These are phyloP conservation scores for Rhododendron vialii DNA, from an alignment of 148 eudicot species.

Conservation along the genomic window DNA sequence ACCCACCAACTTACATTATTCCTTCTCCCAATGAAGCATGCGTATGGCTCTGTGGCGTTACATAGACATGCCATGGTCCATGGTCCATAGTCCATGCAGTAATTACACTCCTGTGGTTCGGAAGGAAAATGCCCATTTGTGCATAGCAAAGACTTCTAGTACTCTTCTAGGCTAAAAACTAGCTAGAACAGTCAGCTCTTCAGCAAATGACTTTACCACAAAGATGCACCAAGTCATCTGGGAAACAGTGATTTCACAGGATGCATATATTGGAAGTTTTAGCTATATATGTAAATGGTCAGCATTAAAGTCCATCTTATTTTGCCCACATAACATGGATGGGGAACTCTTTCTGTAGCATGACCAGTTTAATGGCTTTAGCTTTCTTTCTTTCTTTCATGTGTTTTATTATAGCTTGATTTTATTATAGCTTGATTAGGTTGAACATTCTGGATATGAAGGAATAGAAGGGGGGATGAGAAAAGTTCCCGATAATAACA, in stretches of 20 bases:
- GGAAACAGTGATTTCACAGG: neutral
- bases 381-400: neutral
- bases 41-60: neutral
- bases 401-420: neutral
- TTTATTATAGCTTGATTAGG: neutral
- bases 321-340: neutral
- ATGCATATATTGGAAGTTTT: neutral
- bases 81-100: neutral
- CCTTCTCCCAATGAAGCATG: neutral
- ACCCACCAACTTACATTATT: neutral
- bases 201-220: constrained; percentile 1
- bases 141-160: neutral
- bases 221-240: neutral
- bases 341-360: neutral
- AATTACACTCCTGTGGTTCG: neutral
- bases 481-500: neutral
- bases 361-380: neutral
- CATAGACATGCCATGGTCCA: neutral
- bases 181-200: neutral
- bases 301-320: neutral
- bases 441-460: neutral
- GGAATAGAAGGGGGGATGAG: neutral
- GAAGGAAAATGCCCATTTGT: neutral
- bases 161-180: neutral
- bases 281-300: neutral